Evolutionary conservation across 2,329 filamentous ascomycete genomes (phyloP), one percentile per base, ranked within the genome.

Genomic region (Venturia carpophila): DNA sequence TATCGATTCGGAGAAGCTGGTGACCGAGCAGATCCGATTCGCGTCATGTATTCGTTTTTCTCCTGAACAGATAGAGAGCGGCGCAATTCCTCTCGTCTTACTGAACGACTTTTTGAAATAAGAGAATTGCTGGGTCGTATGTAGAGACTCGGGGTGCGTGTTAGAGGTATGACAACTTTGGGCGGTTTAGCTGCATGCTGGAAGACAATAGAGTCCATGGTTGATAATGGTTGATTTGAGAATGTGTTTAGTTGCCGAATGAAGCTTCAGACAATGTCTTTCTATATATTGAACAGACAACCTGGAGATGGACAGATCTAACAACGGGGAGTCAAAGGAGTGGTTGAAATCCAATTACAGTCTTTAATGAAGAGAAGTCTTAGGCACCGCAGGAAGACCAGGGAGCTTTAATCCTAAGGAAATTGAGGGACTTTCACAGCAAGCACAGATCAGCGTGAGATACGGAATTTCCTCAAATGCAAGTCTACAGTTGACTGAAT

Each of bases 11-110:
- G 52, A 34, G 27, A 58, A 37, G 15, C 37, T 37, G 52, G 52
- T 37, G 52, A 37, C 27, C 52, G 37, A 30, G 52, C 15, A 37
- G 47, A 52, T 27, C 21, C 47, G 47, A 21, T 27, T 52, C 47
- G 47, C 2, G 52, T 37, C n/a, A 34, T 17, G 27, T 9, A 19
- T 13, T 56, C 52, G 17, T 37, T 37, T 21, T 30, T 37, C 52
- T 58, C 52, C 13, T 58, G 27, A n/a, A 58, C 52, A 34, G 52
- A 58, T n/a, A 58, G 30, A 34, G 52, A 58, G 27, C 52, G 52
- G 17, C 52, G 52, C 11, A 58, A 15, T 58, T 58, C 37, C 27
- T 58, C 52, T n/a, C 52, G 52, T 58, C 52, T 27, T n/a, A 58
- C 6, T 34, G 52, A 58, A 34, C 52, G 52, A 15, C 5, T 39